phyloP scores from a whole-genome alignment of 345 rosid species.

The Dipteronia dyeriana region DNA sequence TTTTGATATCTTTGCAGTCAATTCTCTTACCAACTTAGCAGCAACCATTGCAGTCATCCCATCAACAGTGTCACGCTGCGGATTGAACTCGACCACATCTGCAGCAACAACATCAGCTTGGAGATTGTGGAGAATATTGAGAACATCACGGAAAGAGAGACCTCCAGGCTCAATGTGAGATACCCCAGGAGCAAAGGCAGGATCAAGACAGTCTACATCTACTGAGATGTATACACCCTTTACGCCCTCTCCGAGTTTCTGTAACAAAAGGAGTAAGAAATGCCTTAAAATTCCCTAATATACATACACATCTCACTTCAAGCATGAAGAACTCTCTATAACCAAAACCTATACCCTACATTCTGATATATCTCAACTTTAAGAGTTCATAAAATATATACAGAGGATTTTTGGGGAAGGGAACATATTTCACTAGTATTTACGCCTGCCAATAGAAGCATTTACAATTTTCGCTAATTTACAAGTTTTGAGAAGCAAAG shows the following conservation, averaged over 20 bases:
- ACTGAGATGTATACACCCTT: constrained; percentile 90
- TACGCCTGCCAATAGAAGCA: background rate
- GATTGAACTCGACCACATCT: constrained; percentile 95
- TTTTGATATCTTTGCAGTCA: constrained; percentile 87
- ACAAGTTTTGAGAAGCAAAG: background rate
- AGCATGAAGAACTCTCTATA: background rate
- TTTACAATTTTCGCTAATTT: background rate
- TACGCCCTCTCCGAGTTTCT: constrained; percentile 97
- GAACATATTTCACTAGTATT: background rate
- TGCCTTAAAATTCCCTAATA: background rate
- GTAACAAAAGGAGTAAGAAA: constrained; percentile 19
- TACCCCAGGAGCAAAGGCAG: constrained; percentile 98
- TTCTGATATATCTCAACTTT: background rate
- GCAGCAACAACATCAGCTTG: constrained; percentile 87
- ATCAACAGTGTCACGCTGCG: constrained; percentile 96
- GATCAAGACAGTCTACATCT: constrained; percentile 96
- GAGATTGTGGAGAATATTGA: constrained; percentile 86
- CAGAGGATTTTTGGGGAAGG: background rate
- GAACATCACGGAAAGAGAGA: constrained; percentile 89
- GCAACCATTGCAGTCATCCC: constrained; percentile 99
- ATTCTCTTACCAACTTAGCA: constrained; percentile 93
- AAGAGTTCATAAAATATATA: background rate
- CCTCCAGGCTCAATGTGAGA: constrained; percentile 99
- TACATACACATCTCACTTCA: too few species aligned
- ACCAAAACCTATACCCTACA: constrained; percentile 6